Evolutionary conservation across 2,329 filamentous ascomycete species (phyloP), one percentile per base, ranked within the genome.

Genomic region (Chaetomium sp.): DNA sequence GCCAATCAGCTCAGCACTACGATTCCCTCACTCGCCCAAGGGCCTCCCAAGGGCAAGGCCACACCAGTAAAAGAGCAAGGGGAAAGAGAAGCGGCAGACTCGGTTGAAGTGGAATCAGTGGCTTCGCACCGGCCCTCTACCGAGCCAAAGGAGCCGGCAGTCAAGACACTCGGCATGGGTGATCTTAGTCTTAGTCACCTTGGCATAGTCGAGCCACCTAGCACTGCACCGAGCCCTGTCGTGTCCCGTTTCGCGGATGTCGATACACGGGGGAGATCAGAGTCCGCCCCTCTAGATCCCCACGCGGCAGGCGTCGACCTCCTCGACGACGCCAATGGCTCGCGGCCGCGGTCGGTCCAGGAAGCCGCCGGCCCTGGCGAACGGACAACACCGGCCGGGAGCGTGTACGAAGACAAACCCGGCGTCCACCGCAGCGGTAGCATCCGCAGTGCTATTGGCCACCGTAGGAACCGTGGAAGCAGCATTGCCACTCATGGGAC

Each of bases 141-240:
- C 69, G 77, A 77, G 54, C 79, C 79, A 58, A 88, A 84, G 65
- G 85, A 90, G 62, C 82, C 85, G 10, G 91, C 94, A 1, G 81
- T 96, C 2, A 90, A 92, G 66, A 97, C 94, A 0, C 77, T 99
- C 49, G 94, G 94, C 10, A 84, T 84, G 65, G 94, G 94, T 5
- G 89, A 96, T 66, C 76, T 99, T 48, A 95, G 89, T 69, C 79
- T 97, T 55, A 91, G 89, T 65, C 89, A 96, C 66, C 77, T 97
- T 43, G 92, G 92, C 37, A 88, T 97, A 54, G 71, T 78, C 9
- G 86, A 89, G 49, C 67, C 74, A n/a, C 74, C 75, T 11, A 79
- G 74, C 64, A 70, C 74, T 49, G 70, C 79, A n/a, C 70, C 77
- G 49, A 85, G 79, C 36, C 79, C 83, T 3, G 77, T 80, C 63